Evolutionary conservation across 202 grass and related monocot genomes (phyloP).

Genomic region (Zizania palustris): DNA sequence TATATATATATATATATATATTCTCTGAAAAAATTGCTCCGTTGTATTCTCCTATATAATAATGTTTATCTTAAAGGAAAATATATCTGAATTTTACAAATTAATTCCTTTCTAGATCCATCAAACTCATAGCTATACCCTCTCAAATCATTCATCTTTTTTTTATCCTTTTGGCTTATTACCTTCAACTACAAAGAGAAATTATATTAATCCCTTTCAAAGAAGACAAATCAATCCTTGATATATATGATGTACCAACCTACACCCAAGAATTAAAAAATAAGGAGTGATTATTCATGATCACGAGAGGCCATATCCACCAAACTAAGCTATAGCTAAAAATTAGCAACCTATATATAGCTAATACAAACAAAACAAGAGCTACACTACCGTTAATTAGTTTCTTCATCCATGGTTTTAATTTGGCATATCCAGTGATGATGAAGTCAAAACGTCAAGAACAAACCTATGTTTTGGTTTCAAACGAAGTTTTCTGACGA

Average conservation of each 20-base stretch:
- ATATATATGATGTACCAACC: too few relatives aligned
- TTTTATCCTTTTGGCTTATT: background rate
- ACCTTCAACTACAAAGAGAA: background rate
- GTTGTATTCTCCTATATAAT: background rate
- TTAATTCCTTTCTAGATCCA: background rate
- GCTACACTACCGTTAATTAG: background rate
- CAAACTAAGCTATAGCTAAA: background rate
- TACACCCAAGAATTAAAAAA: background rate
- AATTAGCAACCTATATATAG: background rate
- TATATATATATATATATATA: background rate
- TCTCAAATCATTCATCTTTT: background rate
- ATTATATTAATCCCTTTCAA: background rate
- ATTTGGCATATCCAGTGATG: background rate
- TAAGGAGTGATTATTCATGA: background rate
- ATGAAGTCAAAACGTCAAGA: background rate
- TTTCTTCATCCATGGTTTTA: background rate
- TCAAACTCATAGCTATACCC: background rate
- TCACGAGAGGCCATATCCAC: background rate
- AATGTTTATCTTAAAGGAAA: background rate
- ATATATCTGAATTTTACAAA: background rate
- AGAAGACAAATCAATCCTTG: constrained; percentile 2
- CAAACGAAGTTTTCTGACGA: too few relatives aligned
- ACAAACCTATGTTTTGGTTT: background rate
- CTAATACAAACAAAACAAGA: background rate
- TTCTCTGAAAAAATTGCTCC: background rate